Base-by-base conservation (phyloP, 176 grass and related monocot species). In the Paspalum notatum region DNA sequence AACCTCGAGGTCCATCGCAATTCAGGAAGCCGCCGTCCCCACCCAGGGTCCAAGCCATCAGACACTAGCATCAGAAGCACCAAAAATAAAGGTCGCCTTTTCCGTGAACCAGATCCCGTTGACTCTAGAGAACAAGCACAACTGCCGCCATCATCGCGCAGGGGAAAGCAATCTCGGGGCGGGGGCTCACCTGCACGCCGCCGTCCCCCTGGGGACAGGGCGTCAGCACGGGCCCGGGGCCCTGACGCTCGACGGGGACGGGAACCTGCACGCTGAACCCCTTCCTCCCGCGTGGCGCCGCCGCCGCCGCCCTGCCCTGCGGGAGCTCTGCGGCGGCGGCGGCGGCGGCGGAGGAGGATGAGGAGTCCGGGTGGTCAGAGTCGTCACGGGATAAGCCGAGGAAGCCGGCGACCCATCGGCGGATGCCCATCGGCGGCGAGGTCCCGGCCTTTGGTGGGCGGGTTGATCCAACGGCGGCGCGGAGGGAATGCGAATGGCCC, bases 181-280 rank as follows among this genome's bases (percentile, higher is more conserved):
- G 20, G 9, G 3, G 32, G 32, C 32, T 32, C 86, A 90, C 88
- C 88, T 90, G 88, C 67, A 90, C 83, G 79, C 88, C 83, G 83
- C 88, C 88, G 60, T 86, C 88, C 26, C 88, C 83, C 9, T 66
- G 73, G 14, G 83, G 72, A 42, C 88, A 90, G 78, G 79, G 79
- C 32, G 66, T 79, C 3, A 90, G 49, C 21, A 90, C 88, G 17
- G 88, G 79, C 56, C 83, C 78, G 6, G 82, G 64, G 1, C 49
- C 83, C 21, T 68, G 57, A 58, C 88, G 83, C 49, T 90, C 88
- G 66, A 86, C 78, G 37, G 83, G 52, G 60, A 90, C 88, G 24
- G 88, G 83, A 6, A 90, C 83, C 88, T 85, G 83, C 13, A 90
- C 83, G 74, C 88, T 82, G 59, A 90, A 90, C 27, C 88, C 88